Base-by-base conservation (phyloP, 805 yeast genomes). In the Candida maris region DNA sequence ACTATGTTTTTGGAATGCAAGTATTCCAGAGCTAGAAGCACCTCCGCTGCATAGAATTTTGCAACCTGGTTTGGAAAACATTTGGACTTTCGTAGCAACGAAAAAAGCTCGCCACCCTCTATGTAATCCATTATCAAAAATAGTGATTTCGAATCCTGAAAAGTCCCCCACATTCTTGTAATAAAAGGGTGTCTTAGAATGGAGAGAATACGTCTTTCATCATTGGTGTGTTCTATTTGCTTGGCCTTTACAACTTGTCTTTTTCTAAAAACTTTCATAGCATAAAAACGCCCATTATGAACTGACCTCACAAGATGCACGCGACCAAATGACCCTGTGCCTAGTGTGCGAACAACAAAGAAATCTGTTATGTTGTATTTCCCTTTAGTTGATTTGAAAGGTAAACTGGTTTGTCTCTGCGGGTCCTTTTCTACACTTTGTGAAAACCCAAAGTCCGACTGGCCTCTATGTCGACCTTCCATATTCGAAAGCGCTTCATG, bases 91-190 rank as follows among this genome's bases (percentile, higher is more conserved):
- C 81, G 57, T 45, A 76, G 63, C 29, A 76, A 55, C 3, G 77
- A 70, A 46, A 76, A 76, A 34, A 76, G 62, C 56, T 76, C 81
- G 18, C 81, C 81, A 17, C 81, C 81, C 55, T 76, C 81, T 49
- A 76, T 75, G 56, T 75, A 76, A 51, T 76, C 81, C 81, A 76
- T 76, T 24, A 76, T 73, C 81, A 76, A 75, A 44, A 75, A 76
- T 38, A 76, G 57, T 46, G 73, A 73, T 46, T 66, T 67, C 25
- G 75, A 63, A 49, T 76, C 81, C 53, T 75, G 81, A 49, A 71
- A 76, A 5, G 81, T 76, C n/a, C 81, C 81, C 81, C 81, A 76
- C 80, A 76, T 75, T 38, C 81, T 54, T 43, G 74, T 75, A 45
- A 76, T 62, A 44, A 75, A 76, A 5, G 81, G 81, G 49, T 76